Base-by-base conservation (phyloP, 805 yeast species). In the Saturnispora mendoncae region DNA sequence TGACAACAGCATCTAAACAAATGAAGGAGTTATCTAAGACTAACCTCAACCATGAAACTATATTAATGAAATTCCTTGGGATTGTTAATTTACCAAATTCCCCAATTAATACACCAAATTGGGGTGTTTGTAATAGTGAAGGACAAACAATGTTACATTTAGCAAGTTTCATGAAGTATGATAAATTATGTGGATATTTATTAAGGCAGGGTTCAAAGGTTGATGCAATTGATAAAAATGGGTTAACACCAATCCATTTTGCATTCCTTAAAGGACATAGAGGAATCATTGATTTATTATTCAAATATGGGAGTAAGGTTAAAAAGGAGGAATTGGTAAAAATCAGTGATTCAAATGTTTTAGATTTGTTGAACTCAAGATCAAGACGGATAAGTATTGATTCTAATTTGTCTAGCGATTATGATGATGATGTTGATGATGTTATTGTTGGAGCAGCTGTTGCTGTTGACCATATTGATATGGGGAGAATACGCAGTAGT, bases 131-230 rank as follows among this genome's bases (percentile, higher is more conserved):
- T 52, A 92, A 88, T 45, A 48, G 62, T 23, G 84, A 84, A 55
- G 95, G 96, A 13, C 96, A 92, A 58, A 79, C 94, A 0, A 68
- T 92, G 68, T 64, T 92, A 39, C 98, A 92, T 61, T 68, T 92
- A 46, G 87, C 97, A 1, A 72, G 87, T 9, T 58, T 84, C 44
- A 78, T 80, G 54, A 90, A 90, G 17, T 84, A 84, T 52, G 58
- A 64, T 32, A 68, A 71, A 26, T 67, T 92, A 41, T 73, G 76
- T 14, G 64, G 72, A 19, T 78, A 78, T 21, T 68, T 92, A 53
- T 64, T 88, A 4, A 76, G 71, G 38, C 75, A 64, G 52, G 80
- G 80, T 1, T 73, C 78, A 55, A 74, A 80, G 52, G 69, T 80
- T 33, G 88, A 85, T 58, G 66, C 70, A 36, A 75, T 73, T 52